Evolutionary conservation across 176 grass and related monocot genomes (phyloP), one percentile per base, ranked within the genome.

Genomic region (Leersia perrieri): DNA sequence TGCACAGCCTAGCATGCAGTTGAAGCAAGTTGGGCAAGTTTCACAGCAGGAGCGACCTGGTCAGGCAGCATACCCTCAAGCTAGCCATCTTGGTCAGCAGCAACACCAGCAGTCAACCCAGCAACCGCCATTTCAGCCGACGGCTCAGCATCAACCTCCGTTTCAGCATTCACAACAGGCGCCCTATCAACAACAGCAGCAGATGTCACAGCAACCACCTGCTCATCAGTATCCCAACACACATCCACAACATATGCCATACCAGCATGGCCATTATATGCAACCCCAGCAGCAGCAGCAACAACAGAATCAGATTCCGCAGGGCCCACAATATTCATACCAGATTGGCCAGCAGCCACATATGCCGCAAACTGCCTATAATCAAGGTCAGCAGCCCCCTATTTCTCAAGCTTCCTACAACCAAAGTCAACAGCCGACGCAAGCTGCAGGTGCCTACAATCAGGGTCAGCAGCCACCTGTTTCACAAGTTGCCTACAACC

Each of bases 181-280:
- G 76, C 47, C 78, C 0, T 77, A 83, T 79, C 90, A 86, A 60
- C 90, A 83, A 18, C 81, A 87, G 15, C 88, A 97, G 55, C 92
- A 94, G 60, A 79, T 81, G 22, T 5, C 42, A 13, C 82, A 89
- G 64, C 90, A 92, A 69, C 82, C 83, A 38, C 60, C 41, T 55
- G 40, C 77, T 33, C 63, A 66, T 60, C 87, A 93, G 10, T 86
- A 88, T 12, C 67, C 74, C 25, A 35, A 70, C 11, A 15, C 25
- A 1, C 86, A 85, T 70, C 61, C 39, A 15, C 68, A 80, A 36
- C 76, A 77, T 7, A 76, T 80, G 68, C 83, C 82, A 7, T 92
- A 97, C 72, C 94, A 92, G 78, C 87, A 97, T 12, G 30, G 20
- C 75, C 89, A 80, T 75, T 91, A 91, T 67, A 81, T 89, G 83